These are phyloP conservation scores for Lactarius pseudohatsudake DNA, from an alignment of 768 basidiomycete species.

Conservation along the genomic window DNA sequence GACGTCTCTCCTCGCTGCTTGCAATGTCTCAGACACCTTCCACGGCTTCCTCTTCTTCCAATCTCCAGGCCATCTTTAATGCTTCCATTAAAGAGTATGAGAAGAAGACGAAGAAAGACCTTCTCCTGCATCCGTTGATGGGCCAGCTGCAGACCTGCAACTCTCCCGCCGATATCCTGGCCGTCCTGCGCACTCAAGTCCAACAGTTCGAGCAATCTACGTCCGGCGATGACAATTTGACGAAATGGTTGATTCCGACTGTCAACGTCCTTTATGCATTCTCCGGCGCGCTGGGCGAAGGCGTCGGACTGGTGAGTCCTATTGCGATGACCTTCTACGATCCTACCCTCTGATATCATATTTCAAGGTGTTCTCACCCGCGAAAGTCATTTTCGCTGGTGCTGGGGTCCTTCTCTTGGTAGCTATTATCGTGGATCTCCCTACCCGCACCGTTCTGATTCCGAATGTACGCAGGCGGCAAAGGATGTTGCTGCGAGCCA, in stretches of 20 bases:
- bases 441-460: neutral
- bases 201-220: neutral
- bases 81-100: neutral
- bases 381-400: neutral
- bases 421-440: neutral
- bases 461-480: neutral
- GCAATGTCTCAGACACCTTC: neutral
- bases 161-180: neutral
- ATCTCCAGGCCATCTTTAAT: neutral
- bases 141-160: neutral
- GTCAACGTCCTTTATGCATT: neutral
- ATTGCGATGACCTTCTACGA: neutral
- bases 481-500: neutral
- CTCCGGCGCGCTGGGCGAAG: neutral
- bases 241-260: neutral
- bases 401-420: neutral
- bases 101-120: neutral
- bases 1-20: neutral
- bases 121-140: neutral
- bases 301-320: neutral
- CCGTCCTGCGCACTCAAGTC: neutral
- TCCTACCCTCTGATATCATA: neutral
- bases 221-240: neutral
- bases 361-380: neutral
- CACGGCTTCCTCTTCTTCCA: neutral